Base-by-base conservation (phyloP, 1,139 yeast species). In the Scheffersomyces segobiensis region DNA sequence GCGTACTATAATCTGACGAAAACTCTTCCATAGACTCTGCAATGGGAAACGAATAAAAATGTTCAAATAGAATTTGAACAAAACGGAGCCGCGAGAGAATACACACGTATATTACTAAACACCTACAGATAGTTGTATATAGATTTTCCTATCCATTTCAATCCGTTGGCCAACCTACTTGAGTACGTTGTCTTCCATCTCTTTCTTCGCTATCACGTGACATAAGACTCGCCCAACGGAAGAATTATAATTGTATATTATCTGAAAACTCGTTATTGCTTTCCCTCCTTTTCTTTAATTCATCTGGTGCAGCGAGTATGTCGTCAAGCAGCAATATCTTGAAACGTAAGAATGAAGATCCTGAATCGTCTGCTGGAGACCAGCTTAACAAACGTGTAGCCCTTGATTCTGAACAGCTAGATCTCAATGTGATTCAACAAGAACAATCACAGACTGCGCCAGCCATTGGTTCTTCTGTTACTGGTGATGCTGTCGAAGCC, bases 301-400 rank as follows among this genome's bases (percentile, higher is more conserved):
- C 42, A 32, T 32, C 42, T 10, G 42, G 42, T 32, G 17, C 42
- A 32, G 42, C 42, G 5, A 58, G 17, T 52, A 71, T 70, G 73
- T 67, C 67, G 26, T 52, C 70, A 14, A 67, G 60, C 55, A 68
- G 64, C 58, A 75, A 71, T 58, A 79, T 83, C 76, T 78, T 87
- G 69, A 89, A 89, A 70, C 82, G 96, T 60, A 88, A 88, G 77
- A 88, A 86, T 74, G 93, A 89, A 63, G 84, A 80, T 56, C 64
- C 65, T 50, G 89, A 85, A 55, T 66, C 70, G 18, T 55, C 66
- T 14, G 61, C 72, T 1, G 68, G 65, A n/a, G 81, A 77, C 59
- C 77, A 72, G 59, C 64, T 76, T 52, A 79, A 78, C 59, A 89
- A 89, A 67, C 77, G 96, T 58, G 89, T 88, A 8, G 95, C 96